Evolutionary conservation across 768 basidiomycete genomes (phyloP).

Genomic region (Crucibulum laeve): DNA sequence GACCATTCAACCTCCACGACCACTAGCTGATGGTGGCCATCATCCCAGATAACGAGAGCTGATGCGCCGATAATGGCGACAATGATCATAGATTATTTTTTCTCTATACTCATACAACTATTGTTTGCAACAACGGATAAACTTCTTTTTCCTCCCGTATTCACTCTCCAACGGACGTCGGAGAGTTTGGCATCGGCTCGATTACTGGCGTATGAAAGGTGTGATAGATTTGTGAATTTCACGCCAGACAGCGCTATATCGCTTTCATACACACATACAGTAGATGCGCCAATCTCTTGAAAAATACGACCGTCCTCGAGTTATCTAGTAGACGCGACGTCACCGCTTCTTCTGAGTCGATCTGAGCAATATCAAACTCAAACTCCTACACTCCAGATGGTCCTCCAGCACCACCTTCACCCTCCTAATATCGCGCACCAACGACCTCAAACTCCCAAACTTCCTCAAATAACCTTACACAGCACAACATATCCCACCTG

Average conservation of each 20-base stretch:
- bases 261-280: conserved; percentile 28
- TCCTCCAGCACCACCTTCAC: no score
- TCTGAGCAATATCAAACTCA: conserved; percentile 28
- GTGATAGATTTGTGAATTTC: conserved; percentile 18
- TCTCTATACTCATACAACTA: no score
- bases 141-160: conserved; percentile 14
- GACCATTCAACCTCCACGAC: no score
- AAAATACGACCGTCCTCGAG: conserved; percentile 19
- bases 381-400: conserved; percentile 22
- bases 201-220: conserved; percentile 24
- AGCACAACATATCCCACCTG: neutral
- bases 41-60: no score
- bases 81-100: no score
- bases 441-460: neutral
- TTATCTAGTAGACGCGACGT: conserved; percentile 14
- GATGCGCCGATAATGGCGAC: no score
- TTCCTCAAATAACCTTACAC: neutral
- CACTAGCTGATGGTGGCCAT: no score
- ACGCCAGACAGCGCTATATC: conserved; percentile 19
- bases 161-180: conserved; percentile 10
- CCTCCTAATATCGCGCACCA: no score
- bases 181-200: conserved; percentile 6
- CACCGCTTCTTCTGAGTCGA: conserved; percentile 18
- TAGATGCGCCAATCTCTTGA: conserved; percentile 26
- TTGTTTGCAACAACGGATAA: conserved; percentile 24